Evolutionary conservation across 352 stramenopile genomes (phyloP).

Genomic region (Pythium sp.): DNA sequence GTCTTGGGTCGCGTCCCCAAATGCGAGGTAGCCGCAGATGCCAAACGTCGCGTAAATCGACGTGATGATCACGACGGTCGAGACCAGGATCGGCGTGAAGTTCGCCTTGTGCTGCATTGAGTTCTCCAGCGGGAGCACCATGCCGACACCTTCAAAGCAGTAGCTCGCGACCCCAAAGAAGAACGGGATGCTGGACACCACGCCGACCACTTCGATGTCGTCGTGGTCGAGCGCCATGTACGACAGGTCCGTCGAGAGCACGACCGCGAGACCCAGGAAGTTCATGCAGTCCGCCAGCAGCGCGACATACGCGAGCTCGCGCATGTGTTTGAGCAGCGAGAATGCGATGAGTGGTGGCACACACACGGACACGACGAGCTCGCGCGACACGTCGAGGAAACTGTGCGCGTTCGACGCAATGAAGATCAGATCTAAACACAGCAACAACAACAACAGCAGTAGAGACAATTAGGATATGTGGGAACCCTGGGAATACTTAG

Average conservation of each 20-base stretch:
- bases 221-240: constrained; percentile 61
- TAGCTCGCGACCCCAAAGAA: constrained; percentile 90
- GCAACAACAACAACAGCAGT: neutral
- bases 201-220: constrained; percentile 52
- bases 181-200: constrained; percentile 72
- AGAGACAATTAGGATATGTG: neutral
- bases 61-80: constrained; percentile 80
- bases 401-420: constrained; percentile 86
- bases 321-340: constrained; percentile 87
- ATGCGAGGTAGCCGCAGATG: constrained; percentile 83
- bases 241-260: constrained; percentile 79
- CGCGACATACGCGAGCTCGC: constrained; percentile 84
- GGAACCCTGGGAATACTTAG: neutral
- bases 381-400: constrained; percentile 58
- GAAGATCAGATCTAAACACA: constrained; percentile 83
- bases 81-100: constrained; percentile 73
- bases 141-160: constrained; percentile 88
- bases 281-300: constrained; percentile 88
- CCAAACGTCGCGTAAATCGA: constrained; percentile 87
- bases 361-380: constrained; percentile 52
- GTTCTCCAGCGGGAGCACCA: constrained; percentile 88
- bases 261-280: constrained; percentile 77
- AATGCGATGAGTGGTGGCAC: constrained; percentile 69
- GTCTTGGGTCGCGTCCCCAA: constrained; percentile 75
- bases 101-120: constrained; percentile 73